Evolutionary conservation across 495 filamentous ascomycete genomes (phyloP), one percentile per base, ranked within the genome.

Genomic region (Aspergillus sclerotiicarbonarius): DNA sequence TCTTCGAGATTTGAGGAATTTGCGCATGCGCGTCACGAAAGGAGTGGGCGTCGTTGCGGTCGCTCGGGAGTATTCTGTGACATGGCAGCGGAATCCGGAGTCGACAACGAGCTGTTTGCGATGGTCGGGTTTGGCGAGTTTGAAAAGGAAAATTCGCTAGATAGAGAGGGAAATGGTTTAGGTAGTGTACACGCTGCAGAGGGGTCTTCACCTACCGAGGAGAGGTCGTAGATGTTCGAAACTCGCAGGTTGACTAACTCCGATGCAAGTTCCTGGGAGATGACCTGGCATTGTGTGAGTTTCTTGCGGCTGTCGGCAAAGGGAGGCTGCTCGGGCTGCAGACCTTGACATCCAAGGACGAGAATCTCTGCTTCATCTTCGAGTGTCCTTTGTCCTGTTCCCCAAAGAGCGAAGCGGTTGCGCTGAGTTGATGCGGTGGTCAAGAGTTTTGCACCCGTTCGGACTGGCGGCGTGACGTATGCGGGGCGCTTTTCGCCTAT

Each of bases 291-390:
- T 19, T 37, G 62, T 72, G 60, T 71, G 57, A 53, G 41, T 49
- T 56, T 4, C 33, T 18, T 43, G 45, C 29, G 29, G 15, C 15
- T 39, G 32, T 58, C 13, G 16, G 10, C 8, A 8, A 47, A 25
- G 31, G 7, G 21, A 4, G 13, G 31, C 25, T 16, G 29, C 8
- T 7, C 19, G 16, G 15, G n/a, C 13, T 19, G 43, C 53, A 16
- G 78, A 90, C 90, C 81, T 90, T 88, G 60, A 96, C 90, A 70
- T 96, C 92, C 49, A 96, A 75, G 3, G 92, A 96, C 13, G 93
- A 97, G 77, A 96, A 97, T 72, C 94, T 82, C 69, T 97, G 94
- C 82, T 98, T 98, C 94, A 98, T 98, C 35, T 74, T 85, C 71
- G 18, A 18, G 13, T 6, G 43, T 19, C 53, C 45, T 43, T 25